Conservation (phyloP, 164 flowering plant species). For the Sedum album region DNA sequence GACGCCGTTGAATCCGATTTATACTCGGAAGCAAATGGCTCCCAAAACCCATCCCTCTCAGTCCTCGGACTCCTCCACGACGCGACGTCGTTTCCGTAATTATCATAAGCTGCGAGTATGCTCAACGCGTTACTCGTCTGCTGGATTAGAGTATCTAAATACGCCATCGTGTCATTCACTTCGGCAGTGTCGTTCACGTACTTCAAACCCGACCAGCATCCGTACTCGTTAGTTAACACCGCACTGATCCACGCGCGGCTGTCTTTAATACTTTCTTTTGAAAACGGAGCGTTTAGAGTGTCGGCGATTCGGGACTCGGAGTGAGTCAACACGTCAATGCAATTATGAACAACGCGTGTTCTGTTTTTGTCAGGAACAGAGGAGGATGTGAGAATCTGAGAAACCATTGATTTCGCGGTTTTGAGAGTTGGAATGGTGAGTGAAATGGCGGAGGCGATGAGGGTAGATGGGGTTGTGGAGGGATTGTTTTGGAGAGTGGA, state of each 20-base stretch:
- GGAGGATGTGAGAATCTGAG: conserved; percentile 37
- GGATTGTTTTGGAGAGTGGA: conserved; percentile 22
- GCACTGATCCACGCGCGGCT: conserved; percentile 77
- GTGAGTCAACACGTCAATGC: conserved; percentile 39
- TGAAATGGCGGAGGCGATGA: conserved; percentile 36
- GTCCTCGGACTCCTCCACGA: background rate
- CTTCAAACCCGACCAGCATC: too few relatives aligned
- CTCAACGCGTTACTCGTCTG: background rate
- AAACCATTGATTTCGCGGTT: conserved; percentile 39
- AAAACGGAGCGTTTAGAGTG: conserved; percentile 17
- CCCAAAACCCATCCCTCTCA: conserved; percentile 8
- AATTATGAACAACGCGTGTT: conserved; percentile 45
- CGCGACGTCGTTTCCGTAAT: background rate
- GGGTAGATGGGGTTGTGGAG: conserved; percentile 24
- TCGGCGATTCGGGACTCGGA: conserved; percentile 31
- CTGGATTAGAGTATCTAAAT: background rate
- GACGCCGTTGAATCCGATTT: background rate
- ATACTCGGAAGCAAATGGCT: background rate
- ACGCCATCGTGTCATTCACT: conserved; percentile 47
- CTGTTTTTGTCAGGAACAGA: conserved; percentile 36
- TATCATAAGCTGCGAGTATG: background rate
- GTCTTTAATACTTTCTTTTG: conserved; percentile 41
- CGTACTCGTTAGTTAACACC: conserved; percentile 45
- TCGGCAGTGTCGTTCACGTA: conserved; percentile 46
- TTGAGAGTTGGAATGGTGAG: conserved; percentile 36